A percentile compares a stretch with the other conserved stretches of the same genome.
Evolutionary conservation across 2,329 filamentous ascomycete genomes (phyloP).

Genomic region (Exophiala dermatitidis): DNA sequence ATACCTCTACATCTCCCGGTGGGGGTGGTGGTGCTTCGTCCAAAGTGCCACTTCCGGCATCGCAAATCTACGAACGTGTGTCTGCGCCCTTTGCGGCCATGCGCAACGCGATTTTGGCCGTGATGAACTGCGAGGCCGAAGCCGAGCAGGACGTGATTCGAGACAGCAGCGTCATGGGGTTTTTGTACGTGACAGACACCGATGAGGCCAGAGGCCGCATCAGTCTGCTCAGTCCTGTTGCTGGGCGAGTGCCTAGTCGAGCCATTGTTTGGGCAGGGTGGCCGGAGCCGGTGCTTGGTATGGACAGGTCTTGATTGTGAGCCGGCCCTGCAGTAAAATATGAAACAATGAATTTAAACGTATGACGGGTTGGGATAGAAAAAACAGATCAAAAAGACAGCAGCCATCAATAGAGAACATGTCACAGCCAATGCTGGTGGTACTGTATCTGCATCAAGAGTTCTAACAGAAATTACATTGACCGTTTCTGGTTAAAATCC

Average conservation of each 20-base stretch:
- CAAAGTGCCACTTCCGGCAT: slow-evolving; percentile 24
- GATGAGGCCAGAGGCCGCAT: slow-evolving; percentile 77
- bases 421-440: too few relatives aligned
- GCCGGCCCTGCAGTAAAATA: too few relatives aligned
- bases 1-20: slow-evolving; percentile 21
- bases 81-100: slow-evolving; percentile 42
- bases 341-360: neutral
- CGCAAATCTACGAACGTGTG: slow-evolving; percentile 29
- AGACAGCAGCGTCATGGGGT: slow-evolving; percentile 80
- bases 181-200: slow-evolving; percentile 85
- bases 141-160: slow-evolving; percentile 62
- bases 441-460: too few relatives aligned
- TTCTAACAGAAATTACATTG: too few relatives aligned
- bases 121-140: slow-evolving; percentile 67
- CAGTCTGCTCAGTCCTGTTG: slow-evolving; percentile 74
- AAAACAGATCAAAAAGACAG: neutral
- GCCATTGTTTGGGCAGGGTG: slow-evolving; percentile 79
- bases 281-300: slow-evolving; percentile 75
- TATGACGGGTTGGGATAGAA: neutral
- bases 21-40: neutral
- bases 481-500: too few relatives aligned
- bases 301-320: slow-evolving; percentile 49
- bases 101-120: slow-evolving; percentile 73
- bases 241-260: slow-evolving; percentile 68
- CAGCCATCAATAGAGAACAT: too few relatives aligned